Evolutionary conservation across 345 rosid species (phyloP).

Genomic region (Gossypium ekmanianum): DNA sequence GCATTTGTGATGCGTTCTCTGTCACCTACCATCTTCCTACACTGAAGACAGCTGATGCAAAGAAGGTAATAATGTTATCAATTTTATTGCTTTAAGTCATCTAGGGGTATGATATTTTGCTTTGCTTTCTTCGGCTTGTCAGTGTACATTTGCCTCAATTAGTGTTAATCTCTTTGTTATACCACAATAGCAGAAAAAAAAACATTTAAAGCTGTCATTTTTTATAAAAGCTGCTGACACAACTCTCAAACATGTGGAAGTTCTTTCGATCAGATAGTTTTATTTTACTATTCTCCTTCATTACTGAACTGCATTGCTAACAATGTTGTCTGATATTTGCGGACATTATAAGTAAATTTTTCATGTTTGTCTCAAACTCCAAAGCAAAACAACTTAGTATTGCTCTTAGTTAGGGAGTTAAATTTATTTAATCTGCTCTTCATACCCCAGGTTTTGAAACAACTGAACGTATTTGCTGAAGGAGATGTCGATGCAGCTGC

Average conservation of each 20-base stretch:
- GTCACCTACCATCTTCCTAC: slow-evolving; percentile 71
- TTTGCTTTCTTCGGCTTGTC: slow-evolving; percentile 1
- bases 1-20: slow-evolving; percentile 69
- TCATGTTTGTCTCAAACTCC: background rate
- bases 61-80: slow-evolving; percentile 50
- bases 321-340: background rate
- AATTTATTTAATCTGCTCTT: slow-evolving; percentile 8
- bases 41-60: slow-evolving; percentile 64
- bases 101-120: background rate
- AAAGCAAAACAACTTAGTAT: background rate
- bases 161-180: background rate
- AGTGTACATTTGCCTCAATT: background rate
- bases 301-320: background rate
- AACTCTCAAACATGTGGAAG: background rate
- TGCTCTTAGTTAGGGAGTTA: background rate
- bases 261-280: background rate
- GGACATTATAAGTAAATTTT: background rate
- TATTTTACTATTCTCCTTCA: background rate
- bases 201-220: background rate
- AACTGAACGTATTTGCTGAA: slow-evolving; percentile 71
- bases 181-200: background rate
- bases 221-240: background rate
- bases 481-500: slow-evolving; percentile 68
- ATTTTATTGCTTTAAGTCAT: background rate
- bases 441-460: slow-evolving; percentile 51